Percentiles rank a stretch among this genome's conserved stretches.
These are phyloP conservation scores for Candida tetrigidarum DNA, from an alignment of 1,139 yeast genomes.

Conservation along the genomic window DNA sequence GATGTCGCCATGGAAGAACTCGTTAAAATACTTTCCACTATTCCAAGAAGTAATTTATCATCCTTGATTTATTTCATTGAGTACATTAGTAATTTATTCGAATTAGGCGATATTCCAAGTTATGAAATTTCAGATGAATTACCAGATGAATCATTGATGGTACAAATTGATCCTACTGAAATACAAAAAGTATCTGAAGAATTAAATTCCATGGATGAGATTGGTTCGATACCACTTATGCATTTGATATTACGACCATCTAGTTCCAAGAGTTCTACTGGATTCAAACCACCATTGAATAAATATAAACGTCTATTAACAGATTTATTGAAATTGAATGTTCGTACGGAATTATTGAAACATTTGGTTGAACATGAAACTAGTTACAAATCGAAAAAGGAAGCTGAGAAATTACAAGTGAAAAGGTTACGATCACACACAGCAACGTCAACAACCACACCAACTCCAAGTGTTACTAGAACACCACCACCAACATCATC, in stretches of 20 bases:
- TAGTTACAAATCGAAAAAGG: constrained; percentile 32
- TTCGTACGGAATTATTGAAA: constrained; percentile 29
- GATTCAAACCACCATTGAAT: constrained; percentile 46
- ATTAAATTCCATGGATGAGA: constrained; percentile 41
- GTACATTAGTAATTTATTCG: constrained; percentile 34
- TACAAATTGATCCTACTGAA: constrained; percentile 11
- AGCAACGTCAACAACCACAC: too few species aligned
- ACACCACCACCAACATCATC: too few species aligned
- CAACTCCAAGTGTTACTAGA: constrained; percentile 14
- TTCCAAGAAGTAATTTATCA: constrained; percentile 48
- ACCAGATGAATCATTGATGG: constrained; percentile 21
- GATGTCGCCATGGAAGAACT: constrained; percentile 21
- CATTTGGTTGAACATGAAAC: constrained; percentile 36
- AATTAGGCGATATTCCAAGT: constrained; percentile 27
- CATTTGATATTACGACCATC: constrained; percentile 50
- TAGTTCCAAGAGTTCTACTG: constrained; percentile 36
- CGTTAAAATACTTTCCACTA: constrained; percentile 31
- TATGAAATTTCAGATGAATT: constrained; percentile 37
- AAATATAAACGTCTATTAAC: constrained; percentile 30
- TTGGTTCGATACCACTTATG: constrained; percentile 46
- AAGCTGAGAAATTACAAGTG: constrained; percentile 33
- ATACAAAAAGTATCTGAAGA: constrained; percentile 19
- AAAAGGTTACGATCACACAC: constrained; percentile 25
- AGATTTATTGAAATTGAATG: constrained; percentile 32
- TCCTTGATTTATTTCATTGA: constrained; percentile 42